Percentiles rank a stretch among this genome's conserved stretches.
These are phyloP conservation scores for Ceratobasidium papillatum DNA, from an alignment of 1,284 basidiomycete species.

Conservation along the genomic window DNA sequence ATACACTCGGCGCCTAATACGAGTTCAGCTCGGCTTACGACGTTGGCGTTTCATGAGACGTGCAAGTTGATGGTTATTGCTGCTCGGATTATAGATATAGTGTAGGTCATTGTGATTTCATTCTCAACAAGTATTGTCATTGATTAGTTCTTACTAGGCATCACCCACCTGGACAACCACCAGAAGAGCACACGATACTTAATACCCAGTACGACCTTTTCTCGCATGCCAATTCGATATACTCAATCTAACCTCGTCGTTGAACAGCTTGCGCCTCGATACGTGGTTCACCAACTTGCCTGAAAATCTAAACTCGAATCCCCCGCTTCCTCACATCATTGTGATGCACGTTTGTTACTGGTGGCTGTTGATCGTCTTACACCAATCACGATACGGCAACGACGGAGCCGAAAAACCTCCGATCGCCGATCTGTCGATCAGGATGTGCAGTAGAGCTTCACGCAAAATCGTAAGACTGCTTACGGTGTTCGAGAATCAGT, in stretches of 20 bases:
- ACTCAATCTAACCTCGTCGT: neutral
- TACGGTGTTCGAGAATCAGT: conserved; percentile 8
- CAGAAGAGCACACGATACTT: conserved; percentile 15
- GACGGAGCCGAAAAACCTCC: too few species aligned
- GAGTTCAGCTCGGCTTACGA: conserved; percentile 49
- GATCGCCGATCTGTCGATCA: conserved; percentile 52
- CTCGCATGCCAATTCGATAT: neutral
- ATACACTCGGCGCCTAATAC: neutral
- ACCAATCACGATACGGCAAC: conserved; percentile 70
- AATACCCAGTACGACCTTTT: neutral
- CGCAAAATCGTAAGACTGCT: conserved; percentile 69
- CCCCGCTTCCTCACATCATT: conserved; percentile 66
- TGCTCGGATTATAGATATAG: conserved; percentile 67
- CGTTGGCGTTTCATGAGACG: conserved; percentile 62
- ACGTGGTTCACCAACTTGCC: conserved; percentile 67
- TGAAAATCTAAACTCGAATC: conserved; percentile 58
- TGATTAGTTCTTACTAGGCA: neutral
- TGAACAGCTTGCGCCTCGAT: conserved; percentile 66
- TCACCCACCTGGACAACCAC: neutral
- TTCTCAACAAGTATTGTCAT: neutral
- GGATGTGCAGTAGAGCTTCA: conserved; percentile 68
- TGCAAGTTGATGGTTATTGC: conserved; percentile 65
- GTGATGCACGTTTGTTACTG: conserved; percentile 71
- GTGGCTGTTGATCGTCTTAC: conserved; percentile 71
- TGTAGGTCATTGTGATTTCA: neutral